phyloP scores from a whole-genome alignment of 2,329 filamentous ascomycete genomes.

The Botrytis cinerea region DNA sequence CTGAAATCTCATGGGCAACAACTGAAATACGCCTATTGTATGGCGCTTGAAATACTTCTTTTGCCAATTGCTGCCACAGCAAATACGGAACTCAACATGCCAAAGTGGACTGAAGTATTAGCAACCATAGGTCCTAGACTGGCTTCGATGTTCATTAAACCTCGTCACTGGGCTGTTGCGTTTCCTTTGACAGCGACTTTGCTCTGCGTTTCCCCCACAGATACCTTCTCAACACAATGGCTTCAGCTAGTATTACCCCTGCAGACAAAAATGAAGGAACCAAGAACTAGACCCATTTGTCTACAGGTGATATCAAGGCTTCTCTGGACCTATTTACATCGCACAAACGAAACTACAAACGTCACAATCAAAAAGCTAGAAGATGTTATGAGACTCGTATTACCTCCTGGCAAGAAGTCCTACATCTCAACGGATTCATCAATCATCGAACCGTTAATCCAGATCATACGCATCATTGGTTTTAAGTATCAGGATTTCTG shows the following conservation, averaged over 20 bases:
- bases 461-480: conserved; percentile 91
- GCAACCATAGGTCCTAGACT: conserved; percentile 76
- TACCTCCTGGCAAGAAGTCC: conserved; percentile 77
- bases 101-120: conserved; percentile 86
- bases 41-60: conserved; percentile 82
- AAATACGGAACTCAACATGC: conserved; percentile 72
- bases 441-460: conserved; percentile 88
- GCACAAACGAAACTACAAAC: conserved; percentile 70
- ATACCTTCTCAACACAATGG: conserved; percentile 85
- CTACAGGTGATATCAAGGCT: conserved; percentile 88
- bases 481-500: conserved; percentile 93
- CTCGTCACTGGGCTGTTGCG: conserved; percentile 85
- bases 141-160: conserved; percentile 83
- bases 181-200: conserved; percentile 87
- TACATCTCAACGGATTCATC: conserved; percentile 79
- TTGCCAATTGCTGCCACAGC: conserved; percentile 84
- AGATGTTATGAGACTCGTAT: conserved; percentile 80
- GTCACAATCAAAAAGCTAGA: conserved; percentile 78
- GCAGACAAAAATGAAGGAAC: conserved; percentile 82
- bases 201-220: conserved; percentile 82
- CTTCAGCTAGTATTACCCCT: conserved; percentile 75
- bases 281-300: conserved; percentile 73
- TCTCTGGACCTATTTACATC: conserved; percentile 92
- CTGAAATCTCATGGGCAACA: conserved; percentile 81
- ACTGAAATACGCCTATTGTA: conserved; percentile 93